phyloP scores from a whole-genome alignment of 2,329 filamentous ascomycete species.

The Pyricularia sp. region DNA sequence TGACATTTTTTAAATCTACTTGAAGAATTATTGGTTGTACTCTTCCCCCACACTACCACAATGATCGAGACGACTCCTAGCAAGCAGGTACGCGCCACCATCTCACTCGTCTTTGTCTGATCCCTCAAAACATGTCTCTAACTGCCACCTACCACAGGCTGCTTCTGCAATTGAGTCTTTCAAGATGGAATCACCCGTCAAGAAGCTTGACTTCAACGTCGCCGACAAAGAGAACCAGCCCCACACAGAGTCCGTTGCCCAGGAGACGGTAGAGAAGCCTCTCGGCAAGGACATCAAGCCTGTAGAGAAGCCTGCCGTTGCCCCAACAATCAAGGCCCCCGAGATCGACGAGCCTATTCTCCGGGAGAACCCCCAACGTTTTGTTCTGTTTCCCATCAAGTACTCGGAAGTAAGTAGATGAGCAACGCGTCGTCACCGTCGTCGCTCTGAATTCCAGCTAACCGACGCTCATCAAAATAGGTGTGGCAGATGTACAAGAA shows the following conservation, averaged over 20 bases:
- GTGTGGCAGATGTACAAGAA: slow-evolving; percentile 99
- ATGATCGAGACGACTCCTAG: neutral
- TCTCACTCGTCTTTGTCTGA: neutral
- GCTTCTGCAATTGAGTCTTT: slow-evolving; percentile 75
- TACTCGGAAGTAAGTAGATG: slow-evolving; percentile 79
- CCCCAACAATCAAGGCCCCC: slow-evolving; percentile 45
- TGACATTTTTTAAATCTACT: neutral
- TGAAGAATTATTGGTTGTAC: neutral
- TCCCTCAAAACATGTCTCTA: slow-evolving; percentile 13
- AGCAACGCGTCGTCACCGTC: slow-evolving; percentile 7
- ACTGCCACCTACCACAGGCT: slow-evolving; percentile 42
- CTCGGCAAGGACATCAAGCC: slow-evolving; percentile 32
- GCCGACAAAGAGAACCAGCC: slow-evolving; percentile 72
- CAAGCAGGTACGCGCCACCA: neutral
- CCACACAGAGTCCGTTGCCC: slow-evolving; percentile 34
- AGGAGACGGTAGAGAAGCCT: slow-evolving; percentile 46
- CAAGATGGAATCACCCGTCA: slow-evolving; percentile 85
- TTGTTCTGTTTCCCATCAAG: slow-evolving; percentile 97
- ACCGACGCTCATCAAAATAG: slow-evolving; percentile 34
- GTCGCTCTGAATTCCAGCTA: slow-evolving; percentile 20
- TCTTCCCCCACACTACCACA: neutral
- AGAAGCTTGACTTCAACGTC: slow-evolving; percentile 70
- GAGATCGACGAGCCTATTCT: slow-evolving; percentile 83
- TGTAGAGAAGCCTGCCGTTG: slow-evolving; percentile 33
- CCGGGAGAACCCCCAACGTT: slow-evolving; percentile 88